Evolutionary conservation across 1,139 yeast genomes (phyloP), one percentile per base, ranked within the genome.

Genomic region (Sugiyamaella xylanicola): DNA sequence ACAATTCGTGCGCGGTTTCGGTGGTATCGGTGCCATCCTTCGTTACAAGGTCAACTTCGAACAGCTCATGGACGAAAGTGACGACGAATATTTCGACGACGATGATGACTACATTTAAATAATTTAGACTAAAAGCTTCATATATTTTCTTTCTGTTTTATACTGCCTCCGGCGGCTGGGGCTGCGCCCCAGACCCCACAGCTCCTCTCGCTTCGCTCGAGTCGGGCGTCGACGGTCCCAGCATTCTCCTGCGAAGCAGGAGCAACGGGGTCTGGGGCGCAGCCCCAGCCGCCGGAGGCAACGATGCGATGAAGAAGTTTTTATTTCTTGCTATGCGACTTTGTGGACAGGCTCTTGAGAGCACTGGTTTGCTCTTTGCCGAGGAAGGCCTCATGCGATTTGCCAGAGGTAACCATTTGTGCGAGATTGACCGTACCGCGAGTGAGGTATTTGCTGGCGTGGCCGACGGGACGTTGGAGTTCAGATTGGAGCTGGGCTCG

Each of bases 11-110:
- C 88, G 86, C 69, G 99, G 99, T 59, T 93, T 93, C 69, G 99
- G 99, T 86, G 99, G 99, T 77, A 83, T 93, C 65, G 99, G 99
- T 73, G 97, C 97, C 58, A 73, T 93, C 68, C 80, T 93, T 73
- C 90, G 99, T 78, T 93, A 93, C 77, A 91, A 91, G 77, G 95
- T 93, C 66, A 93, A 93, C 77, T 93, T 93, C 70, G 99, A 93
- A 72, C 97, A 90, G 78, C 82, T 93, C 73, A 87, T 77, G 49
- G 96, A 91, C 57, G 97, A 89, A 63, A 83, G 88, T 59, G 96
- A 88, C 62, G 96, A 89, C 68, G 96, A 90, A 72, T 91, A 88
- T 73, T 90, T 84, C 73, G 91, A 84, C 72, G 90, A 85, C 65
- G 85, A 83, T 68, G 65, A 59, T 49, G 89, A 83, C 35, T 56